A percentile compares a stretch with the other conserved stretches of the same genome.
Conservation (phyloP, 495 filamentous ascomycete species). For the Neurospora sp. region DNA sequence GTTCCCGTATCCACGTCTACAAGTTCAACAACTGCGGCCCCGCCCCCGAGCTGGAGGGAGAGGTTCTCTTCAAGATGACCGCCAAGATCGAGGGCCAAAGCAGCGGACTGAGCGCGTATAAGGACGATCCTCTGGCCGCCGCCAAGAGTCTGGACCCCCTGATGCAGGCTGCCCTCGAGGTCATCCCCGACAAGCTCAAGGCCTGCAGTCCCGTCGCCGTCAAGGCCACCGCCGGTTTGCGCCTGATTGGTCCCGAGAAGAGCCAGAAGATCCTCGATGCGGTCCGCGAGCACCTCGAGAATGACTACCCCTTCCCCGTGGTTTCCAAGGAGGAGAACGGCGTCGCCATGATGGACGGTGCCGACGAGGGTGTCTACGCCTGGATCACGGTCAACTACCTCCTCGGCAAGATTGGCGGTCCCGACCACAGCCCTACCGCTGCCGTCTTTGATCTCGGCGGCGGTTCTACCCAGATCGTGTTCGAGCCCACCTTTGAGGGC, state of each 20-base stretch:
- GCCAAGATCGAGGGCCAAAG: constrained; percentile 58
- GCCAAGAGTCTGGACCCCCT: constrained; percentile 82
- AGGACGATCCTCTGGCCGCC: constrained; percentile 71
- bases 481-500: constrained; percentile 83
- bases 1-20: constrained; percentile 96
- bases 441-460: constrained; percentile 94
- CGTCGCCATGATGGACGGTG: constrained; percentile 92
- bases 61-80: constrained; percentile 77
- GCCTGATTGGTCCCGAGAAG: constrained; percentile 71
- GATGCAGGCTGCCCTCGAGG: constrained; percentile 71
- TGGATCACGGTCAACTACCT: constrained; percentile 99
- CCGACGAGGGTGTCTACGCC: constrained; percentile 93
- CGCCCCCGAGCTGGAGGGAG: constrained; percentile 88
- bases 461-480: constrained; percentile 96
- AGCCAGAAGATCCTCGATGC: constrained; percentile 77
- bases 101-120: constrained; percentile 80
- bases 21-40: constrained; percentile 96
- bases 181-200: constrained; percentile 78
- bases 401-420: constrained; percentile 90
- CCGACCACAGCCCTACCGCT: constrained; percentile 80
- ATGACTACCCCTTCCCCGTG: constrained; percentile 84
- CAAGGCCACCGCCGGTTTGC: constrained; percentile 90
- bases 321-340: constrained; percentile 75
- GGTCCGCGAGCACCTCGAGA: constrained; percentile 77
- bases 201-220: constrained; percentile 84